Conservation (phyloP, 164 flowering plant species). For the Sextonia rubra region DNA sequence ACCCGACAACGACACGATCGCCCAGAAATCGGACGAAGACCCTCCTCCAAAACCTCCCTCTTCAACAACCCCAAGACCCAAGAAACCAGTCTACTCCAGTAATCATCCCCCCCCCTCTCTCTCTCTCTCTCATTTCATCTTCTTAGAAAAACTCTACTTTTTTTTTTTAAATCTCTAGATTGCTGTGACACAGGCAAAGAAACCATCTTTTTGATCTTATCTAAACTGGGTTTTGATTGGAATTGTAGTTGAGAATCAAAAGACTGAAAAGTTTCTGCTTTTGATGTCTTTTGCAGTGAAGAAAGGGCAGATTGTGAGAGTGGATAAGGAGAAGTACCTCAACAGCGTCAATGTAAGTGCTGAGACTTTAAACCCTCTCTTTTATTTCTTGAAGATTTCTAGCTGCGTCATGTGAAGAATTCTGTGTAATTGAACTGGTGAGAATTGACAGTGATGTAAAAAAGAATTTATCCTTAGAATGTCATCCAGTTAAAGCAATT, state of each 20-base stretch:
- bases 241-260: not conserved
- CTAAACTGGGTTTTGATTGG: not conserved
- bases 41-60: conserved; percentile 20
- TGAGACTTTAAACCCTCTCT: not conserved
- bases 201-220: too few relatives aligned
- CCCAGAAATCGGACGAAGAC: conserved; percentile 23
- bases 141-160: too few relatives aligned
- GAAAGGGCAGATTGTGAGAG: conserved; percentile 89
- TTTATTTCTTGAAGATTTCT: not conserved
- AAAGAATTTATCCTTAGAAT: too few relatives aligned
- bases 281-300: conserved; percentile 50
- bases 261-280: not conserved
- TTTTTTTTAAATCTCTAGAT: too few relatives aligned
- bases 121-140: not conserved
- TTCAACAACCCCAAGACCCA: conserved; percentile 26
- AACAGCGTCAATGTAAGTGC: conserved; percentile 79
- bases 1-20: conserved; percentile 25
- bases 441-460: too few relatives aligned
- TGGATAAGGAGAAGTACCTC: conserved; percentile 82
- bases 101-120: conserved; percentile 1
- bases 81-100: conserved; percentile 75
- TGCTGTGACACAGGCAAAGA: too few relatives aligned
- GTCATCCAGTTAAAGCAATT: too few relatives aligned
- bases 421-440: not conserved
- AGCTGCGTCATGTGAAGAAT: not conserved